Evolutionary conservation across 2,329 filamentous ascomycete species (phyloP).

Genomic region (Scleromitrula shiraiana): DNA sequence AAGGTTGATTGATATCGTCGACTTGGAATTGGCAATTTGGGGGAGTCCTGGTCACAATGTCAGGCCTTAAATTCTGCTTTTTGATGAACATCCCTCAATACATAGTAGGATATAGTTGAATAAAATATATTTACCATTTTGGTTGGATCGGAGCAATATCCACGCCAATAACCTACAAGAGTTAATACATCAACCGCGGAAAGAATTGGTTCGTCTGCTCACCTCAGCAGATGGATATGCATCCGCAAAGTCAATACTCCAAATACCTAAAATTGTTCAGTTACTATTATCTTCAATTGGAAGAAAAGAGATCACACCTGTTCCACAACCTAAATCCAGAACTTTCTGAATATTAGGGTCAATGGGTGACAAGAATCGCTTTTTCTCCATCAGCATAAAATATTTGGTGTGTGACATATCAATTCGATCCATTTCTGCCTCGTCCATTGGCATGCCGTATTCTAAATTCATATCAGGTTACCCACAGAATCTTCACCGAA

Average conservation of each 20-base stretch:
- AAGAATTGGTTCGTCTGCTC: constrained; percentile 19
- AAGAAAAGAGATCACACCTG: neutral
- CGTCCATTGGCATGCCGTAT: constrained; percentile 33
- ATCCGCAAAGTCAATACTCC: constrained; percentile 24
- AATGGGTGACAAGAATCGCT: constrained; percentile 23
- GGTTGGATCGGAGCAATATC: constrained; percentile 24
- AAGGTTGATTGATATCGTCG: constrained; percentile 28
- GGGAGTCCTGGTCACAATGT: constrained; percentile 12
- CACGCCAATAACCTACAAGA: constrained; percentile 16
- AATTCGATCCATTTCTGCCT: constrained; percentile 35
- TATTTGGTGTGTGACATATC: constrained; percentile 35
- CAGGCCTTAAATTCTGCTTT: neutral
- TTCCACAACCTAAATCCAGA: constrained; percentile 30
- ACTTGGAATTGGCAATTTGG: constrained; percentile 27
- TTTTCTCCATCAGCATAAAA: constrained; percentile 20
- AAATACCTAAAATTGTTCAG: constrained; percentile 14
- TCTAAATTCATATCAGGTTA: neutral
- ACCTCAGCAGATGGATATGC: constrained; percentile 28
- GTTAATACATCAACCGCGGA: neutral
- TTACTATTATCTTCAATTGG: no score
- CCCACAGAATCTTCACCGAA: neutral
- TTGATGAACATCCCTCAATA: neutral
- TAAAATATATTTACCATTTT: constrained; percentile 17
- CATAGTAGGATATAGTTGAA: neutral
- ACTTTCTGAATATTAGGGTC: constrained; percentile 27